Evolutionary conservation across 352 stramenopile species (phyloP).

Genomic region (Globisporangium perplexum): DNA sequence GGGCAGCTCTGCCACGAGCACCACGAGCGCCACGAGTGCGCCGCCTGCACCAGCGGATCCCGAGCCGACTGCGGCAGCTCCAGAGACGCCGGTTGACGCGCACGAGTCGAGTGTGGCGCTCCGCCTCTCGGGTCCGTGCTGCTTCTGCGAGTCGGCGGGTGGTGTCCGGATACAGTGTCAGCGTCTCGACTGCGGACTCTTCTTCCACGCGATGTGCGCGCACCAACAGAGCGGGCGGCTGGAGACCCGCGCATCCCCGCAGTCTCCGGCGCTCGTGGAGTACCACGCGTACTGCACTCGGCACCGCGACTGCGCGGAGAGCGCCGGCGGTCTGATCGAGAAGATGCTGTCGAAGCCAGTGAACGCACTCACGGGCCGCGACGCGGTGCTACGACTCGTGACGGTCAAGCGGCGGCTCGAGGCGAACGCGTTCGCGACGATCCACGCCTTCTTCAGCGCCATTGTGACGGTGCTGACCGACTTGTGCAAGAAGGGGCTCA

Average conservation of each 20-base stretch:
- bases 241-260: conserved; percentile 16
- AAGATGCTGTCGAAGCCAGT: conserved; percentile 57
- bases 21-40: no score
- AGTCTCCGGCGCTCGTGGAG: conserved; percentile 21
- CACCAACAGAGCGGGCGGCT: conserved; percentile 28
- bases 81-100: conserved; percentile 2
- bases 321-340: conserved; percentile 36
- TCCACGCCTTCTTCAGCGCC: conserved; percentile 34
- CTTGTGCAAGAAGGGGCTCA: conserved; percentile 45
- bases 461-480: conserved; percentile 38
- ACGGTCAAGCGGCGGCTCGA: conserved; percentile 36
- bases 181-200: conserved; percentile 36
- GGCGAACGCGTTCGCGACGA: conserved; percentile 27
- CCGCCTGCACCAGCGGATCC: neutral
- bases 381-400: conserved; percentile 39
- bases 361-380: conserved; percentile 36
- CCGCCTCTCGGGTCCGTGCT: conserved; percentile 26
- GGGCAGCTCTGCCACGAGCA: no score
- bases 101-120: conserved; percentile 12
- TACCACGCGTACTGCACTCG: conserved; percentile 70
- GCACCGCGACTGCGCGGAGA: conserved; percentile 30
- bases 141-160: conserved; percentile 31
- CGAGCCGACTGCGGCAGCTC: conserved; percentile 1
- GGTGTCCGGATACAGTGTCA: conserved; percentile 61
- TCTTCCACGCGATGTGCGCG: conserved; percentile 66